Percentiles rank a stretch among this genome's conserved stretches.
phyloP scores from a whole-genome alignment of 192 early-diverging fungal species.

The Linderina pennispora region DNA sequence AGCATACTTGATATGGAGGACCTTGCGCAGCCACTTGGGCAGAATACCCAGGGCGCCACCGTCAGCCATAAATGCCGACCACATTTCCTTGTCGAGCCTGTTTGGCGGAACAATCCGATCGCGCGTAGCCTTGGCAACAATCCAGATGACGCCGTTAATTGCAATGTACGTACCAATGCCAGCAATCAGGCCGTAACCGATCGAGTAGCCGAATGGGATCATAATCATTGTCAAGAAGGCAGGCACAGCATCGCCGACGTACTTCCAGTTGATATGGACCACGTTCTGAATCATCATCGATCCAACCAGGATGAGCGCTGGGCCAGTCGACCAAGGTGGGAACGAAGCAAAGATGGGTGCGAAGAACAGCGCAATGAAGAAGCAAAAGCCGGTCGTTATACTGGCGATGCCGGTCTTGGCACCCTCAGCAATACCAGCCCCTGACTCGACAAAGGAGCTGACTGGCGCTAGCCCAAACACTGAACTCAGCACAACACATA shows the following conservation, averaged over 20 bases:
- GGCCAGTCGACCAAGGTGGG: slow-evolving; percentile 81
- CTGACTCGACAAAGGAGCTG: slow-evolving; percentile 77
- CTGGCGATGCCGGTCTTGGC: slow-evolving; percentile 71
- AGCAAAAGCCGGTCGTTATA: slow-evolving; percentile 57
- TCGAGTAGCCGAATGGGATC: slow-evolving; percentile 77
- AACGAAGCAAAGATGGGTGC: slow-evolving; percentile 79
- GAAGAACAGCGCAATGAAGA: slow-evolving; percentile 77
- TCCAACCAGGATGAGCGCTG: slow-evolving; percentile 73
- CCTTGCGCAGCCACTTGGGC: slow-evolving; percentile 2
- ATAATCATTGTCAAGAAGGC: slow-evolving; percentile 71
- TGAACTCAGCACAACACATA: slow-evolving; percentile 57
- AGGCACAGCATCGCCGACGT: slow-evolving; percentile 69
- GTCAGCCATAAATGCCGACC: slow-evolving; percentile 17
- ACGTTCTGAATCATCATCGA: slow-evolving; percentile 72
- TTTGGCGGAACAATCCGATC: slow-evolving; percentile 16
- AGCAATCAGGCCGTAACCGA: slow-evolving; percentile 73
- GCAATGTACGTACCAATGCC: slow-evolving; percentile 63
- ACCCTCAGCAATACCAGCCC: slow-evolving; percentile 77
- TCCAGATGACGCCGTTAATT: slow-evolving; percentile 6
- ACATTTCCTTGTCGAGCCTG: slow-evolving; percentile 10
- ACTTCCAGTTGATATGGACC: slow-evolving; percentile 71
- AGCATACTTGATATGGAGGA: background rate
- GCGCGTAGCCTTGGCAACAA: slow-evolving; percentile 6
- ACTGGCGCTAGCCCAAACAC: slow-evolving; percentile 67
- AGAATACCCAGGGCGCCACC: slow-evolving; percentile 9